Evolutionary conservation across 1,139 yeast genomes (phyloP).

Genomic region (Hyphopichia wangnamkhiaoensis): DNA sequence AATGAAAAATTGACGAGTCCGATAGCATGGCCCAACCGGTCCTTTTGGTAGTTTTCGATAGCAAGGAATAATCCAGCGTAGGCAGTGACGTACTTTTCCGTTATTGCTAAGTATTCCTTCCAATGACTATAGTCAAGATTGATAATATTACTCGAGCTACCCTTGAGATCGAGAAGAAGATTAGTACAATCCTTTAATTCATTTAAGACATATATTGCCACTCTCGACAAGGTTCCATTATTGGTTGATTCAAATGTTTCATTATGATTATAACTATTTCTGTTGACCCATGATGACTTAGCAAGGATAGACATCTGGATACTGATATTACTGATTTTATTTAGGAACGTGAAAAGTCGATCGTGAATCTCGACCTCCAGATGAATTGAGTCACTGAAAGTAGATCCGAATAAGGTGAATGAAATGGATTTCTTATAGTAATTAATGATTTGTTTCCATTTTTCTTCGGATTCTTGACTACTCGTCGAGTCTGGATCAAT

Average conservation of each 20-base stretch:
- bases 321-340: slow-evolving; percentile 30
- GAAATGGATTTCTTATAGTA: slow-evolving; percentile 36
- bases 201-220: slow-evolving; percentile 39
- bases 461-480: slow-evolving; percentile 20
- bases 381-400: slow-evolving; percentile 4
- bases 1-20: slow-evolving; percentile 43
- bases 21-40: slow-evolving; percentile 43
- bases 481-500: slow-evolving; percentile 12
- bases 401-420: slow-evolving; percentile 10
- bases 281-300: slow-evolving; percentile 42
- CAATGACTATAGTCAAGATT: slow-evolving; percentile 26
- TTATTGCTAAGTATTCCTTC: slow-evolving; percentile 33
- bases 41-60: slow-evolving; percentile 43
- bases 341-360: slow-evolving; percentile 20
- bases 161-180: slow-evolving; percentile 16
- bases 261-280: slow-evolving; percentile 27
- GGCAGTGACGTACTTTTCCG: slow-evolving; percentile 39
- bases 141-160: slow-evolving; percentile 4
- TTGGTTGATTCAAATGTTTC: slow-evolving; percentile 34
- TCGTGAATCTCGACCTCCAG: slow-evolving; percentile 13
- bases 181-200: slow-evolving; percentile 27
- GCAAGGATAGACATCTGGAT: slow-evolving; percentile 44
- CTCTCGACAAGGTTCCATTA: slow-evolving; percentile 44
- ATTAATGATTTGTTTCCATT: slow-evolving; percentile 40
- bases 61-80: slow-evolving; percentile 46